Evolutionary conservation across 192 early-diverging fungal species (phyloP).

Genomic region (Pecoramyces ruminantium): DNA sequence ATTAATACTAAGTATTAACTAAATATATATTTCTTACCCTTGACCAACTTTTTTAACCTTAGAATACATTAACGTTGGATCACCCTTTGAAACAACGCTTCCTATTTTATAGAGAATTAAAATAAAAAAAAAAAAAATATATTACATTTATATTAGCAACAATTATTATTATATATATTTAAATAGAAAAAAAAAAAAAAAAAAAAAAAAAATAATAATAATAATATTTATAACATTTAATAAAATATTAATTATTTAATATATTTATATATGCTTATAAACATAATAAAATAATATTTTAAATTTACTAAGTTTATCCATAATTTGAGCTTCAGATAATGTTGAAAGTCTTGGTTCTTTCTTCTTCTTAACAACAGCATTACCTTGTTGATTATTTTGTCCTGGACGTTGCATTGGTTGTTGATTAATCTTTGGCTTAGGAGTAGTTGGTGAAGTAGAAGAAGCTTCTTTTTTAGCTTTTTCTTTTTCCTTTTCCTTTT

Average conservation of each 20-base stretch:
- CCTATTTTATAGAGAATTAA: background rate
- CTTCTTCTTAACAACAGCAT: slow-evolving; percentile 39
- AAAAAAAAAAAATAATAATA: too few species aligned
- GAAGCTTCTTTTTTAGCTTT: slow-evolving; percentile 11
- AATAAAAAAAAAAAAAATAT: too few species aligned
- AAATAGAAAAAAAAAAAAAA: too few species aligned
- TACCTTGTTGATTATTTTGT: slow-evolving; percentile 10
- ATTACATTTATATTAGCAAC: too few species aligned
- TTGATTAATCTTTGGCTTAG: slow-evolving; percentile 3
- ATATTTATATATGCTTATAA: too few species aligned
- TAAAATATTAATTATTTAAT: too few species aligned
- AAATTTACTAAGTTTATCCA: slow-evolving; percentile 68
- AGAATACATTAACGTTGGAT: slow-evolving; percentile 1
- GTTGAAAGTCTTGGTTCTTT: slow-evolving; percentile 67
- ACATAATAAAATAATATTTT: background rate
- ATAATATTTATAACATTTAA: too few species aligned
- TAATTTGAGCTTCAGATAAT: slow-evolving; percentile 82
- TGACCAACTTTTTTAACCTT: slow-evolving; percentile 1
- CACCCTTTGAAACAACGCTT: background rate
- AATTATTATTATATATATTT: too few species aligned
- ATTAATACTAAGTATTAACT: too few species aligned
- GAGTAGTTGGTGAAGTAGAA: slow-evolving; percentile 5
- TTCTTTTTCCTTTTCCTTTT: slow-evolving; percentile 8
- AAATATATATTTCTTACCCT: background rate
- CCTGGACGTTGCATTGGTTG: slow-evolving; percentile 1